phyloP scores from a whole-genome alignment of 2,329 filamentous ascomycete species.

The Juglanconis sp. region DNA sequence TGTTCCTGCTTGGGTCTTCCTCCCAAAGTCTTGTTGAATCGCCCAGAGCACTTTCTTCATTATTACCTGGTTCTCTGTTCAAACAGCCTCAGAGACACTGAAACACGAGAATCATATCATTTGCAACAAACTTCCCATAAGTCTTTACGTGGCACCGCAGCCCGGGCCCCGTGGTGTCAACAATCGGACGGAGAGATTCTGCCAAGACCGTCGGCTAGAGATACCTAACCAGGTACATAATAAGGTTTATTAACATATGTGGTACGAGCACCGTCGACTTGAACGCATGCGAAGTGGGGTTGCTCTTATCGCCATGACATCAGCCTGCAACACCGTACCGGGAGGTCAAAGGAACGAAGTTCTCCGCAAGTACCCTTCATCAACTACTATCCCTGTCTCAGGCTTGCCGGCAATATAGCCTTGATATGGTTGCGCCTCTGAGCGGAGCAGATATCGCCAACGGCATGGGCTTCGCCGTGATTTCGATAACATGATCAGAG shows the following conservation, averaged over 20 bases:
- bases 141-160: too few relatives aligned
- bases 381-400: not conserved
- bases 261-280: not conserved
- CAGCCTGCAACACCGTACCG: not conserved
- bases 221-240: not conserved
- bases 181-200: too few relatives aligned
- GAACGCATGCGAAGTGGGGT: not conserved
- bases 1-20: too few relatives aligned
- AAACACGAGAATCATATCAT: too few relatives aligned
- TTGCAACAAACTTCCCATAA: too few relatives aligned
- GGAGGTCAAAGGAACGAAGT: not conserved
- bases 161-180: too few relatives aligned
- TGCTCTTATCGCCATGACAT: not conserved
- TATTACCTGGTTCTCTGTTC: too few relatives aligned
- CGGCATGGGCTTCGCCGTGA: not conserved
- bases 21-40: too few relatives aligned
- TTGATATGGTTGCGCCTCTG: too few relatives aligned
- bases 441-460: not conserved
- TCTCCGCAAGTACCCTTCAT: not conserved
- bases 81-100: too few relatives aligned
- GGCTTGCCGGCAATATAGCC: not conserved
- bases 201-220: not conserved
- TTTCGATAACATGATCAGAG: not conserved
- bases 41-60: too few relatives aligned
- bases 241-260: not conserved